These are phyloP conservation scores for Coemansia sp. DNA, from an alignment of 192 early-diverging fungal genomes.

Conservation along the genomic window DNA sequence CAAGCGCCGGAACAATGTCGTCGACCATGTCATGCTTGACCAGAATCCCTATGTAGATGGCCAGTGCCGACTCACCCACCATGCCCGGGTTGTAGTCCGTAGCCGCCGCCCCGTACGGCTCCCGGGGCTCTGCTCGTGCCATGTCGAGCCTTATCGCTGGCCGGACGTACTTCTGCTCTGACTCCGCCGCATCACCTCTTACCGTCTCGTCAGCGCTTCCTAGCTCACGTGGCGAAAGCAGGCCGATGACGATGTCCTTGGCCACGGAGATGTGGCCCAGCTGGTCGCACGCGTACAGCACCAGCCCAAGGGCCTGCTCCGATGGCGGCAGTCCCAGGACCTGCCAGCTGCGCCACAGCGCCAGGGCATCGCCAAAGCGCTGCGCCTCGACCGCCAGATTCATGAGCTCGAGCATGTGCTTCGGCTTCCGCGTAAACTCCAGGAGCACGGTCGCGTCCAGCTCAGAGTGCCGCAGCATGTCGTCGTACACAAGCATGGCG, in stretches of 20 bases:
- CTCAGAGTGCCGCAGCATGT: slow-evolving; percentile 36
- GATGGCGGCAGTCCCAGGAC: slow-evolving; percentile 13
- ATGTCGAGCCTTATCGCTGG: no score
- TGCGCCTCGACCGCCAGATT: slow-evolving; percentile 21
- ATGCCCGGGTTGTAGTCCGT: slow-evolving; percentile 9
- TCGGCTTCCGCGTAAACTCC: slow-evolving; percentile 16
- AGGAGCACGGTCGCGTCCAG: slow-evolving; percentile 10
- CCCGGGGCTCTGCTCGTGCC: background rate
- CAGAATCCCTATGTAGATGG: slow-evolving; percentile 36
- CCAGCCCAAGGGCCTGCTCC: slow-evolving; percentile 14
- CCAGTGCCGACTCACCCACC: slow-evolving; percentile 30
- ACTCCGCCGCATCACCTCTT: no score
- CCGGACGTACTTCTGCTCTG: no score
- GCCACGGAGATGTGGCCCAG: slow-evolving; percentile 23
- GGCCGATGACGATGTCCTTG: slow-evolving; percentile 20
- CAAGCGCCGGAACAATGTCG: slow-evolving; percentile 17
- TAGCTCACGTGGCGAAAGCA: slow-evolving; percentile 15
- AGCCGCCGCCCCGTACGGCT: background rate
- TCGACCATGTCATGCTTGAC: slow-evolving; percentile 34
- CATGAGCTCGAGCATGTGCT: slow-evolving; percentile 24
- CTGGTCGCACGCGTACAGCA: slow-evolving; percentile 50
- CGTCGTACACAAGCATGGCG: slow-evolving; percentile 36
- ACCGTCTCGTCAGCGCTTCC: background rate
- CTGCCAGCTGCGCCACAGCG: slow-evolving; percentile 42
- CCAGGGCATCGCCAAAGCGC: slow-evolving; percentile 17